Percentiles rank a stretch among this genome's conserved stretches.
These are phyloP conservation scores for Saitoella complicata DNA, from an alignment of 805 yeast species.

Conservation along the genomic window DNA sequence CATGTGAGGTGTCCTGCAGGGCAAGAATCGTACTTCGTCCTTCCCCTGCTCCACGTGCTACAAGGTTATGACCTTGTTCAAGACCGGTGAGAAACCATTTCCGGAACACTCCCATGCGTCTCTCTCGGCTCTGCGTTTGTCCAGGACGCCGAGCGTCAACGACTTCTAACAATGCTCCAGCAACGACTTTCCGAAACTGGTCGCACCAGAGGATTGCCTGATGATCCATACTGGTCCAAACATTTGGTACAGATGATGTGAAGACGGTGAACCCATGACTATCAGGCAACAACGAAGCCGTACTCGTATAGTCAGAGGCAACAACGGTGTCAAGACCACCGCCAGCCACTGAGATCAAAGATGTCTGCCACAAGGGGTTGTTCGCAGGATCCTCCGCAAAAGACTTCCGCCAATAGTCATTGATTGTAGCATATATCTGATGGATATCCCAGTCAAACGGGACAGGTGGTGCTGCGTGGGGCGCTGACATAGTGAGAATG, in stretches of 20 bases:
- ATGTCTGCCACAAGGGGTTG: conserved; percentile 36
- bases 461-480: conserved; percentile 83
- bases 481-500: conserved; percentile 72
- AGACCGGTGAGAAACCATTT: conserved; percentile 22
- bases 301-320: conserved; percentile 79
- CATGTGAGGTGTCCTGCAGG: conserved; percentile 10
- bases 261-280: conserved; percentile 67
- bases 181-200: conserved; percentile 54
- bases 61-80: conserved; percentile 5
- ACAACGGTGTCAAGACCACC: conserved; percentile 62
- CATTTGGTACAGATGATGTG: conserved; percentile 73
- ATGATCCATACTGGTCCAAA: conserved; percentile 92
- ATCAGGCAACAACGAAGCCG: conserved; percentile 55
- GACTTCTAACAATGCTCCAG: conserved; percentile 41
- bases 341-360: conserved; percentile 77
- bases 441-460: conserved; percentile 83
- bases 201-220: conserved; percentile 94
- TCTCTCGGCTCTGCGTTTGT: conserved; percentile 32
- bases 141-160: conserved; percentile 31
- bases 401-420: conserved; percentile 65
- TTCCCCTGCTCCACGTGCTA: neutral
- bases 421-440: conserved; percentile 54
- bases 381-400: conserved; percentile 28
- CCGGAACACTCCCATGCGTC: conserved; percentile 45
- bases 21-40: conserved; percentile 3